A percentile compares a stretch with the other conserved stretches of the same genome.
These are phyloP conservation scores for Entophlyctis helioformis DNA, from an alignment of 192 early-diverging fungal genomes.

Conservation along the genomic window DNA sequence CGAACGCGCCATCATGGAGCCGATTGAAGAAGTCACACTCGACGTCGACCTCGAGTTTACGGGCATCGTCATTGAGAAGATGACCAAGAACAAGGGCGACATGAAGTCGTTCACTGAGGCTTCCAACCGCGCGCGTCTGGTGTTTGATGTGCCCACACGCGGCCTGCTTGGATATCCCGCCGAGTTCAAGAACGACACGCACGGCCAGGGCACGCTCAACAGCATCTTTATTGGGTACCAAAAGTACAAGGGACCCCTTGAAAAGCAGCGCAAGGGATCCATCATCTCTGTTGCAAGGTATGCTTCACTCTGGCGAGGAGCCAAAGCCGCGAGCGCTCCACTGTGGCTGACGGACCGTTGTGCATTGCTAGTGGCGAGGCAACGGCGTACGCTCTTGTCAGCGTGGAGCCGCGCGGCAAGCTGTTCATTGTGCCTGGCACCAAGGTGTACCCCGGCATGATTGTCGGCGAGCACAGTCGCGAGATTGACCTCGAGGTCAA, in stretches of 20 bases:
- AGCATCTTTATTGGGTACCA: constrained; percentile 63
- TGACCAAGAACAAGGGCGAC: constrained; percentile 71
- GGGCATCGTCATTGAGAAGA: constrained; percentile 72
- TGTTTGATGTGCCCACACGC: constrained; percentile 72
- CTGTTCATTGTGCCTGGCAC: constrained; percentile 63
- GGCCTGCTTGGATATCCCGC: constrained; percentile 73
- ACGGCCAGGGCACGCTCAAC: constrained; percentile 71
- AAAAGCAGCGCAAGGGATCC: constrained; percentile 63
- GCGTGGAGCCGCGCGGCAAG: constrained; percentile 66
- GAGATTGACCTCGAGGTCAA: constrained; percentile 74
- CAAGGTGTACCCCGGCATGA: constrained; percentile 75
- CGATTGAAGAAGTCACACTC: constrained; percentile 74
- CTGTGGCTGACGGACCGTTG: too few species aligned
- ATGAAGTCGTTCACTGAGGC: constrained; percentile 57
- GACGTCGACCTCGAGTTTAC: constrained; percentile 61
- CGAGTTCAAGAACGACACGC: constrained; percentile 83
- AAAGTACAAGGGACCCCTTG: constrained; percentile 58
- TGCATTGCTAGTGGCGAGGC: constrained; percentile 39
- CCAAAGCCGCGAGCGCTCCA: too few species aligned
- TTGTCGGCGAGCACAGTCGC: constrained; percentile 71
- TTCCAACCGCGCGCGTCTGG: constrained; percentile 60
- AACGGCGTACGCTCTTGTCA: constrained; percentile 61
- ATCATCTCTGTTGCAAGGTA: too few species aligned
- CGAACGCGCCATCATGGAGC: constrained; percentile 55
- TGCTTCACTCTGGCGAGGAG: too few species aligned